Conservation (phyloP, 73 alveolate genomes). For the Paramecium sonneborni region DNA sequence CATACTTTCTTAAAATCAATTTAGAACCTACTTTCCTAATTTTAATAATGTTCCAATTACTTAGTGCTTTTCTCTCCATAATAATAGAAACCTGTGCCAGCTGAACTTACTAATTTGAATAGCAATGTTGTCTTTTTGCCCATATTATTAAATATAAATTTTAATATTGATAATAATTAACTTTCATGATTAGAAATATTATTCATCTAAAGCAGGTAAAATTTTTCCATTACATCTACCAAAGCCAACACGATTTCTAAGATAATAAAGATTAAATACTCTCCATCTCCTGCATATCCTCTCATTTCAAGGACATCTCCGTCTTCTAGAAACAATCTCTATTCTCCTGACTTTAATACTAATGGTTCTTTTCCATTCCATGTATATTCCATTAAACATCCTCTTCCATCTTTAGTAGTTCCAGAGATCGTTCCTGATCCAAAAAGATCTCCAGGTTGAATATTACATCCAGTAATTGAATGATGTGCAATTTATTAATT, state of each 20-base stretch:
- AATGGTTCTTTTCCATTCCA: constrained; percentile 89
- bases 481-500: constrained; percentile 88
- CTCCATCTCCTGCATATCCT: constrained; percentile 72
- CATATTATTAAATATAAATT: constrained; percentile 47
- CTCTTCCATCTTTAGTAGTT: constrained; percentile 77
- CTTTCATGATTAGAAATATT: constrained; percentile 23
- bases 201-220: constrained; percentile 60
- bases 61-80: constrained; percentile 64
- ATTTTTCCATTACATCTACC: constrained; percentile 64
- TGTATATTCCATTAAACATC: constrained; percentile 84
- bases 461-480: constrained; percentile 89
- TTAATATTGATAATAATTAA: constrained; percentile 25
- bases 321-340: constrained; percentile 84
- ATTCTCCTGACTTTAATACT: constrained; percentile 79
- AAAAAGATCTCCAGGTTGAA: constrained; percentile 87
- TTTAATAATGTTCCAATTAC: background rate
- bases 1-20: constrained; percentile 65
- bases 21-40: background rate
- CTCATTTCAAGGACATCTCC: constrained; percentile 78
- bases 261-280: background rate
- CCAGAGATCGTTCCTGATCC: constrained; percentile 96
- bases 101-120: constrained; percentile 59
- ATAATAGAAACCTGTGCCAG: constrained; percentile 67
- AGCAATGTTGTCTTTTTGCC: constrained; percentile 61
- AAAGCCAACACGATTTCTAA: constrained; percentile 60